Percentiles rank a stretch among this genome's conserved stretches.
These are phyloP conservation scores for Huntiella moniliformis DNA, from an alignment of 2,329 filamentous ascomycete species.

Conservation along the genomic window DNA sequence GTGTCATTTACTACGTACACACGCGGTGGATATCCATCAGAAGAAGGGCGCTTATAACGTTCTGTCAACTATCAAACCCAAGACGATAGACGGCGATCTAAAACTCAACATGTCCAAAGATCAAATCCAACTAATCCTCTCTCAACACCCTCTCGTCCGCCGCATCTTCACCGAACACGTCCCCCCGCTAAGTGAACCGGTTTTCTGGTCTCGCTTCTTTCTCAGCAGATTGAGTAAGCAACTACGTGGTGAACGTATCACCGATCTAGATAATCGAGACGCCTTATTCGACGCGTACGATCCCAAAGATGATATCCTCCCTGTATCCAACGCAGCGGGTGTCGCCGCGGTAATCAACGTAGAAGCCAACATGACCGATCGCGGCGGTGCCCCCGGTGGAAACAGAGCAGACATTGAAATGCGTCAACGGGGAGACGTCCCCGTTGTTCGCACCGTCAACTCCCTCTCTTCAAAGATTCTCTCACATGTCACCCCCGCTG, in stretches of 20 bases:
- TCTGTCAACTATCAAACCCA: conserved; percentile 70
- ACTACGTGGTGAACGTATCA: conserved; percentile 72
- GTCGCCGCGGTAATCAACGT: conserved; percentile 73
- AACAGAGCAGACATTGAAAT: conserved; percentile 84
- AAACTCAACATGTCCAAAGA: conserved; percentile 77
- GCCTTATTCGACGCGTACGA: conserved; percentile 74
- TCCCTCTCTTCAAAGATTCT: conserved; percentile 85
- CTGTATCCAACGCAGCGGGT: conserved; percentile 19
- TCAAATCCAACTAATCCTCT: conserved; percentile 83
- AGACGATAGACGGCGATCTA: conserved; percentile 52
- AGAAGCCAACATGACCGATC: conserved; percentile 86
- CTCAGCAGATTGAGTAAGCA: conserved; percentile 79
- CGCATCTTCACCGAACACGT: conserved; percentile 87
- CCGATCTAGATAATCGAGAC: conserved; percentile 58
- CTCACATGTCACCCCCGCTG: conserved; percentile 64
- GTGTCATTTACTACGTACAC: conserved; percentile 66
- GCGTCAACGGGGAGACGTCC: conserved; percentile 63
- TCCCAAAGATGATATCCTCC: conserved; percentile 39
- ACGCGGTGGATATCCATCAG: conserved; percentile 77
- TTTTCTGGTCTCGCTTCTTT: conserved; percentile 93
- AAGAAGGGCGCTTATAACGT: conserved; percentile 85
- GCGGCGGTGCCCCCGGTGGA: conserved; percentile 62
- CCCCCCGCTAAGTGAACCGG: conserved; percentile 54
- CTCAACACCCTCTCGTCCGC: conserved; percentile 78
- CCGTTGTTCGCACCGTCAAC: conserved; percentile 78